Base-by-base conservation (phyloP, 371 early-diverging fungal genomes). In the Mortierella sp. region DNA sequence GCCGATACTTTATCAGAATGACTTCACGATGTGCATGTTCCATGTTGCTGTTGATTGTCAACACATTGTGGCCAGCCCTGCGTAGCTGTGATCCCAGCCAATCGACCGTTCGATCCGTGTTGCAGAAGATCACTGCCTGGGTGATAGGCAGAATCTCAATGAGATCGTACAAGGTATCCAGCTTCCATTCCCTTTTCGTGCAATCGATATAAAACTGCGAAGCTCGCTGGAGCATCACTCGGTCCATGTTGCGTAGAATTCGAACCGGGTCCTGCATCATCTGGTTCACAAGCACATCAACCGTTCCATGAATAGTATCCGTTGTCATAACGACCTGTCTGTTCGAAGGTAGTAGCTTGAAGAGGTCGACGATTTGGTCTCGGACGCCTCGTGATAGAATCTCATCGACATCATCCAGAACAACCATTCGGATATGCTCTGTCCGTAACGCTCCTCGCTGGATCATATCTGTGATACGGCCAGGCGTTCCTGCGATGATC, bases 31-130 rank as follows among this genome's bases (percentile, higher is more conserved):
- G 91, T 42, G 85, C 86, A 84, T 95, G 93, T 30, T 89, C 86
- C 89, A 96, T 96, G 46, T 99, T 99, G 72, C 96, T 95, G 83
- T 98, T 96, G 93, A 99, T 96, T 43, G 96, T 88, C 27, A 94
- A 93, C 41, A 99, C 99, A 12, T 98, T 95, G 76, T 97, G 97
- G 71, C 93, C 91, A 47, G 89, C 85, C 62, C 88, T 89, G 51
- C 89, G 84, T 89, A 99, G 91, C 79, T 94, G 90, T 62, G 94
- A 93, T 45, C 96, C 94, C 58, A 99, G 83, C 92, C 93, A 96
- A 78, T 97, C 96, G 50, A 96, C 97, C 93, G 97, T 98, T 80
- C 92, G 86, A 72, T 95, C 91, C 39, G 96, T 96, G 86, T 98
- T 99, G 83, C 98, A 96, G 86, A 99, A 99, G 70, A 99, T 39